These are phyloP conservation scores for Pleurotus sapidus DNA, from an alignment of 768 basidiomycete species.

Conservation along the genomic window DNA sequence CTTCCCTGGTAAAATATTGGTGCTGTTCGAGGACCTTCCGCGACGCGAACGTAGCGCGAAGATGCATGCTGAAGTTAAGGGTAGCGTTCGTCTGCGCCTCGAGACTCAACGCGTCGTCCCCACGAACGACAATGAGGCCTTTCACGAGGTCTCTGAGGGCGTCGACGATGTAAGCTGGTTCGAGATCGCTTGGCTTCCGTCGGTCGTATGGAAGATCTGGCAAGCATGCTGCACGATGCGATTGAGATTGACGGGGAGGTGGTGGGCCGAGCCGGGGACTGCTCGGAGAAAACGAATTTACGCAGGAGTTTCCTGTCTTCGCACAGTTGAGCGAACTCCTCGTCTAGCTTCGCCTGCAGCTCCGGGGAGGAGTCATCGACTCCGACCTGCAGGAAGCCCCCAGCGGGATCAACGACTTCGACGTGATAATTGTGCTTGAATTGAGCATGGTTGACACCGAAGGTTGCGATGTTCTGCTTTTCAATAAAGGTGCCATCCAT, in stretches of 20 bases:
- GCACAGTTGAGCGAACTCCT: constrained; percentile 55
- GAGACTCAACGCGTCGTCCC: constrained; percentile 67
- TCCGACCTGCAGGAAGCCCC: too few species aligned
- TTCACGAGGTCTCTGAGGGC: constrained; percentile 68
- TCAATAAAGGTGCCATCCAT: too few species aligned
- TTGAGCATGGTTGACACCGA: too few species aligned
- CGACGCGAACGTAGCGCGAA: constrained; percentile 84
- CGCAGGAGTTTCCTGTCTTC: constrained; percentile 81
- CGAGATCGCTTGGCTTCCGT: constrained; percentile 89
- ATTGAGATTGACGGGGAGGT: constrained; percentile 91
- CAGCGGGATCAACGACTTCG: too few species aligned
- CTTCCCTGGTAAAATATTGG: too few species aligned
- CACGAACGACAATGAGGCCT: constrained; percentile 82
- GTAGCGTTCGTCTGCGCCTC: constrained; percentile 89
- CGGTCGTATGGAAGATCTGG: constrained; percentile 95
- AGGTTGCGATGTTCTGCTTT: too few species aligned
- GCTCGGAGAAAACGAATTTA: constrained; percentile 80
- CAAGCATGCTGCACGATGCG: constrained; percentile 94
- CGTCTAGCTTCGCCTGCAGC: constrained; percentile 81
- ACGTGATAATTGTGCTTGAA: too few species aligned
- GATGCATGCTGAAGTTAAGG: too few species aligned
- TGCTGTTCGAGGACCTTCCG: too few species aligned
- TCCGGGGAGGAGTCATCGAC: too few species aligned
- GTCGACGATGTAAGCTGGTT: too few species aligned
- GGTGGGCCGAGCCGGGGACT: constrained; percentile 69